Conservation (phyloP, 2,329 filamentous ascomycete genomes). For the Botrytis cinerea region DNA sequence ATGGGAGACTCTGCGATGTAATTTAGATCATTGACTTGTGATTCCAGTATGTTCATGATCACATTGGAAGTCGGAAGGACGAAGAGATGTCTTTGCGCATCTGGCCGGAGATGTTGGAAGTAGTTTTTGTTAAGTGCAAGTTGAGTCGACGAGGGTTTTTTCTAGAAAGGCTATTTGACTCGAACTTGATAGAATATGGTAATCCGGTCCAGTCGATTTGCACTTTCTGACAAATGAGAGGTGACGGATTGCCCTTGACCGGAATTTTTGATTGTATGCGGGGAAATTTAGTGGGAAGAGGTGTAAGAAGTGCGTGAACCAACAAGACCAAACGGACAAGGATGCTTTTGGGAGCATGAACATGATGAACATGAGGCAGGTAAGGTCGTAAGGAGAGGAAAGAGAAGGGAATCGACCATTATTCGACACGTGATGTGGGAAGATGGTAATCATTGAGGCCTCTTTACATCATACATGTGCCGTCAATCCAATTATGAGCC, state of each 20-base stretch:
- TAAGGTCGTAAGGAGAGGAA: too few relatives aligned
- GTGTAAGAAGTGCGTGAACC: neutral
- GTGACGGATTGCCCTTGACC: neutral
- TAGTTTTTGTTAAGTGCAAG: neutral
- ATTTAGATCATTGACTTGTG: slow-evolving; percentile 40
- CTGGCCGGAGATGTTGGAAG: neutral
- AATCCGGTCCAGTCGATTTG: neutral
- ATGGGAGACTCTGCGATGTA: slow-evolving; percentile 41
- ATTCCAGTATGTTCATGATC: slow-evolving; percentile 43
- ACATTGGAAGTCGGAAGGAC: slow-evolving; percentile 25
- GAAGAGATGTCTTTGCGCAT: neutral
- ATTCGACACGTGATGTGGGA: neutral
- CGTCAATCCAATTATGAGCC: neutral
- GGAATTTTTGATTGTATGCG: neutral
- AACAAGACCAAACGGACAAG: neutral
- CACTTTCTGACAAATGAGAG: slow-evolving; percentile 5
- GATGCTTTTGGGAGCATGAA: neutral
- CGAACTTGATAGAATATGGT: neutral
- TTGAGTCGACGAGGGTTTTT: neutral
- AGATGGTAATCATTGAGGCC: neutral
- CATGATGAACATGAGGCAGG: too few relatives aligned
- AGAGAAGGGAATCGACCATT: neutral
- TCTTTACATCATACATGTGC: too few relatives aligned
- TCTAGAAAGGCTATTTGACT: neutral
- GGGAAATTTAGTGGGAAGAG: neutral